Conservation (phyloP, 176 grass and related monocot species). For the Dendrocalamus sinicus region DNA sequence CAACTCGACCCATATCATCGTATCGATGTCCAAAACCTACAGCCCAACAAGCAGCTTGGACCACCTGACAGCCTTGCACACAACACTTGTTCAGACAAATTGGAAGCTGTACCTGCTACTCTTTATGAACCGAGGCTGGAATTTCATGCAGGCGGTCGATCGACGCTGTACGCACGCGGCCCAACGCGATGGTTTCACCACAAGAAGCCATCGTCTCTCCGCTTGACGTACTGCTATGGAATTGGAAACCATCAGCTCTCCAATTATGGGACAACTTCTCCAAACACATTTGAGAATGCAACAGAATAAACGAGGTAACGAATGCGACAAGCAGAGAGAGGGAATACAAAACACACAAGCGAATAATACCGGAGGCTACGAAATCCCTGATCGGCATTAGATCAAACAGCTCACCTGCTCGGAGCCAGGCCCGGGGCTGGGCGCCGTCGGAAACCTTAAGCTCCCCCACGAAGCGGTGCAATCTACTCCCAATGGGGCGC, state of each 20-base stretch:
- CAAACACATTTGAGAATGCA: not conserved
- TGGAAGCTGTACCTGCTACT: constrained; percentile 16
- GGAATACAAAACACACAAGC: not conserved
- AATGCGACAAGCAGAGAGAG: not conserved
- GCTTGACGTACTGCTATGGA: not conserved
- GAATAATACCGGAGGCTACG: not conserved
- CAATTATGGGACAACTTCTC: not conserved
- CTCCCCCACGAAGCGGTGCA: not conserved
- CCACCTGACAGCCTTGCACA: constrained; percentile 32
- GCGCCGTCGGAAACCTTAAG: constrained; percentile 39
- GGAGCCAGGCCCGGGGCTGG: constrained; percentile 39
- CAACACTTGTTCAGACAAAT: constrained; percentile 34
- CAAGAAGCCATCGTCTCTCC: not conserved
- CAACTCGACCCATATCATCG: constrained; percentile 21
- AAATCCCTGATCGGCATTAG: constrained; percentile 30
- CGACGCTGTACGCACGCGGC: not conserved
- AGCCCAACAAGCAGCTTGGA: constrained; percentile 39
- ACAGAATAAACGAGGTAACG: not conserved
- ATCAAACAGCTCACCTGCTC: constrained; percentile 52
- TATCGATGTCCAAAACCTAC: constrained; percentile 27
- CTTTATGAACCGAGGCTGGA: constrained; percentile 10
- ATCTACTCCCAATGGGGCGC: constrained; percentile 33
- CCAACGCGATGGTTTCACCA: not conserved
- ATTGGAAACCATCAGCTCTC: not conserved
- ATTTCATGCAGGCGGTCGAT: constrained; percentile 40